Evolutionary conservation across 2,329 filamentous ascomycete species (phyloP).

Genomic region (Rhytidhysteron rufulum): DNA sequence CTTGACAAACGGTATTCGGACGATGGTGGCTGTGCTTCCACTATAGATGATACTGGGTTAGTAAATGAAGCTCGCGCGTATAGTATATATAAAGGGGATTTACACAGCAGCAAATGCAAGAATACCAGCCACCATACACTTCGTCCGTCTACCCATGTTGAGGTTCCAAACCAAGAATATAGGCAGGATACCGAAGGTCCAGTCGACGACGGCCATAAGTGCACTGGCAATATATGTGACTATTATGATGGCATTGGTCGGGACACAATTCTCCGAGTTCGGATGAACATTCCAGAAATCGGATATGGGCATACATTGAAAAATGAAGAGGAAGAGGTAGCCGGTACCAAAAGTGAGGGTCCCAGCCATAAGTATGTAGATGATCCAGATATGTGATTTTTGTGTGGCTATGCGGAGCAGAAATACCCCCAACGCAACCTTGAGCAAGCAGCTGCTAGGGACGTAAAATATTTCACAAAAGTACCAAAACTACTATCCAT

Average conservation of each 20-base stretch:
- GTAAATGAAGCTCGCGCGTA: too few relatives aligned
- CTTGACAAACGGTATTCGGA: constrained; percentile 43
- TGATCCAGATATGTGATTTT: constrained; percentile 43
- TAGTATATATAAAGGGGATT: constrained; percentile 3
- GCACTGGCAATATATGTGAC: constrained; percentile 43
- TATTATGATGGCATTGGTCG: constrained; percentile 45
- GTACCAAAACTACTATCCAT: constrained; percentile 45
- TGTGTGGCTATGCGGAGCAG: constrained; percentile 50
- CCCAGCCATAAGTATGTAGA: constrained; percentile 45
- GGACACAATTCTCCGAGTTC: constrained; percentile 39
- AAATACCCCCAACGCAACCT: constrained; percentile 52
- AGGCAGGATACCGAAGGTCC: constrained; percentile 29
- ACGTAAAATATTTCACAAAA: constrained; percentile 56
- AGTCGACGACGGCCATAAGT: constrained; percentile 29
- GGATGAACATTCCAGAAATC: constrained; percentile 49
- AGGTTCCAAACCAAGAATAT: constrained; percentile 53
- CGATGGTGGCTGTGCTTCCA: constrained; percentile 51
- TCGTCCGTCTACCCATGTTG: constrained; percentile 52
- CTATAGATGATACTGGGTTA: constrained; percentile 11
- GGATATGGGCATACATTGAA: constrained; percentile 52
- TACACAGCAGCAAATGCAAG: constrained; percentile 45
- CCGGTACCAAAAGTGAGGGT: constrained; percentile 44
- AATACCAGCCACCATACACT: constrained; percentile 50
- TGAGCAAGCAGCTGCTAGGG: constrained; percentile 45
- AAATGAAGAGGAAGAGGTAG: constrained; percentile 50